phyloP scores from a whole-genome alignment of 805 yeast species.

The Zygotorulaspora chibaensis region DNA sequence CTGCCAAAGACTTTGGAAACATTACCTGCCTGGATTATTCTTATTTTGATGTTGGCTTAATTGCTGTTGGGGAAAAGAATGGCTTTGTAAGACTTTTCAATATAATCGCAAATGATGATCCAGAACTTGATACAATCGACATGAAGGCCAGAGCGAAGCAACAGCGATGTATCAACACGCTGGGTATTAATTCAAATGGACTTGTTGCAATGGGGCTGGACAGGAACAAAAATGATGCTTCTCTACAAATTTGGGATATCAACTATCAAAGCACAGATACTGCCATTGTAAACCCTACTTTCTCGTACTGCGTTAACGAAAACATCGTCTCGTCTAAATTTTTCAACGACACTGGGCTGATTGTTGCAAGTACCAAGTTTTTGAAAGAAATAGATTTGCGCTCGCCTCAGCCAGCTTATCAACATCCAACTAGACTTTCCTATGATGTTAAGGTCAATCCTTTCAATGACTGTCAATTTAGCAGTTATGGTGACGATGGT shows the following conservation, averaged over 20 bases:
- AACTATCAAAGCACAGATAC: constrained; percentile 53
- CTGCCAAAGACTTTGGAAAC: constrained; percentile 60
- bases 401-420: constrained; percentile 58
- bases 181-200: constrained; percentile 63
- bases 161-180: constrained; percentile 67
- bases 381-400: constrained; percentile 76
- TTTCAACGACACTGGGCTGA: constrained; percentile 53
- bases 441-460: constrained; percentile 67
- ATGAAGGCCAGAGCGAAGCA: constrained; percentile 48
- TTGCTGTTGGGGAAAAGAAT: constrained; percentile 70
- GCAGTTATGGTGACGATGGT: constrained; percentile 80
- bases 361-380: constrained; percentile 74
- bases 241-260: constrained; percentile 77
- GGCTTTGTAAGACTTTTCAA: constrained; percentile 66
- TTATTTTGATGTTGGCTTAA: constrained; percentile 48
- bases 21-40: constrained; percentile 68
- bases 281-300: constrained; percentile 50
- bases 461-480: constrained; percentile 59
- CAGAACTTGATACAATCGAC: constrained; percentile 18
- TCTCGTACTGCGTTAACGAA: constrained; percentile 66
- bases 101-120: constrained; percentile 36
- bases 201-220: constrained; percentile 76
- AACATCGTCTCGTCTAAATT: constrained; percentile 66
- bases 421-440: constrained; percentile 70
- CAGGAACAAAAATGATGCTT: constrained; percentile 67